Evolutionary conservation across 1,139 yeast genomes (phyloP), one percentile per base, ranked within the genome.

Genomic region (Meyerozyma sp.): DNA sequence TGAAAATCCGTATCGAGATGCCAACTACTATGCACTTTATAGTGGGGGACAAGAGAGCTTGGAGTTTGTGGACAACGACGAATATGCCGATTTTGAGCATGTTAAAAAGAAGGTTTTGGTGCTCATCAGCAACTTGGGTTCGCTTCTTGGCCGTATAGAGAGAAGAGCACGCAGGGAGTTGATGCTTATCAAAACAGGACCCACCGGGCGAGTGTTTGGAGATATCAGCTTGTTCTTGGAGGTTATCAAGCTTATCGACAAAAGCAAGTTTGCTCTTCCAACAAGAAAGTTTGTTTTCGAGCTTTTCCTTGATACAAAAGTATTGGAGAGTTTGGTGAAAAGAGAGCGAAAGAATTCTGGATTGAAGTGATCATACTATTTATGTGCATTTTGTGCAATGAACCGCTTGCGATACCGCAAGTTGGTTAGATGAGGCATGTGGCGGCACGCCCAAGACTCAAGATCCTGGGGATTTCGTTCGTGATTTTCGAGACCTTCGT

Each of bases 241-340:
- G 44, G 80, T 84, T 3, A 70, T 87, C 56, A 70, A 75, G 42
- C 67, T 84, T 45, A 70, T 90, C 52, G 90, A 84, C 46, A 70
- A 72, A 44, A 90, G 84, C 53, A 78, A 79, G 46, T 87, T 81
- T 63, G 79, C 84, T 43, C 50, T 48, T 26, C 50, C 48, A 8
- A 80, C 81, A 34, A 65, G 95, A 36, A 74, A 81, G 52, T 85
- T 82, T 54, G 70, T 90, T 8, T 74, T 89, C 53, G 91, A 83
- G 42, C 65, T 87, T 46, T 83, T 89, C 55, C 48, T 65, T 8
- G 78, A 79, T 51, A 70, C 77, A 5, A 68, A 68, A 29, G 68
- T 84, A 39, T 63, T 87, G 57, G 93, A 84, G 49, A 63, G 63
- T 30, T 58, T 81, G 43, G 66, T 76, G 39, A 73, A 65, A 54